Base-by-base conservation (phyloP, 768 basidiomycete species). In the Jaapia argillacea region DNA sequence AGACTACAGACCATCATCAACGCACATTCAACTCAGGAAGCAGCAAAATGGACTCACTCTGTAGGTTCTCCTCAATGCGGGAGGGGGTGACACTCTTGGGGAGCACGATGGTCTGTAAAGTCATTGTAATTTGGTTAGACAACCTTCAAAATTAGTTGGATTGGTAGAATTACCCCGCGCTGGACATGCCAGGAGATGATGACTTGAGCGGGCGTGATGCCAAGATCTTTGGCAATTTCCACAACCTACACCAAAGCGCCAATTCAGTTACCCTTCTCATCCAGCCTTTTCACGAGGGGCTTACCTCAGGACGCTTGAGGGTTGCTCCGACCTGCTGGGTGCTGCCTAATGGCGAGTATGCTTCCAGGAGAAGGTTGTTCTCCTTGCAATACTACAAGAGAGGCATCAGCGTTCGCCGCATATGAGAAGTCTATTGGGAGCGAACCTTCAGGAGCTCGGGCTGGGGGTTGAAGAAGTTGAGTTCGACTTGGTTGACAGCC, bases 401-500 rank as follows among this genome's bases (percentile, higher is more conserved):
- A 4, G 6, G 22, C 21, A 44, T 36, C 28, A n/a, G 35, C 1
- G 22, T 5, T n/a, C 33, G 25, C 36, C 23, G n/a, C 24, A n/a
- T 24, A 24, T 3, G 16, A 23, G 14, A 41, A n/a, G 47, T 58
- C 4, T 18, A 77, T 80, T 63, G n/a, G n/a, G n/a, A n/a, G n/a
- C n/a, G n/a, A n/a, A n/a, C n/a, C n/a, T 79, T 60, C 36, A 89
- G 54, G n/a, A 89, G 65, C 45, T 85, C 83, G 0, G 79, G 77
- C 54, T 89, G 85, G 18, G 85, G 83, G 54, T 79, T 73, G 71
- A 76, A 84, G 61, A 75, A 85, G 58, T 66, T 87, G 37, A 89
- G 70, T 54, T 88, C 86, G 24, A 88, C 77, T 57, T 88, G 86
- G 57, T 89, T 85, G 46, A 84, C 68, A n/a, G 72, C 80, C 0